Percentiles rank a stretch among this genome's conserved stretches.
phyloP scores from a whole-genome alignment of 805 yeast genomes.

The Scheffersomyces spartinae region DNA sequence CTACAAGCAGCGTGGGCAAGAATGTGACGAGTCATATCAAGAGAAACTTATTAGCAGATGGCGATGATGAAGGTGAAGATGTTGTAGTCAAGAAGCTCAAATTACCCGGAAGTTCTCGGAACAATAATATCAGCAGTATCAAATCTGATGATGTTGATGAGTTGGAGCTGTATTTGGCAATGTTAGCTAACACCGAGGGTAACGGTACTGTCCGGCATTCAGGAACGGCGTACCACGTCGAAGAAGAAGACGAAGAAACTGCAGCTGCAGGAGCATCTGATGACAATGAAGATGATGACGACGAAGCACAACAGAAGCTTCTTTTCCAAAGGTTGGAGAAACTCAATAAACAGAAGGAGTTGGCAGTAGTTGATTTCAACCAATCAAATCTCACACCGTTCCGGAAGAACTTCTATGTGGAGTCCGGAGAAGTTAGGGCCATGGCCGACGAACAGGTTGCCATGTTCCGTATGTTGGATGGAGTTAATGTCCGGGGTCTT shows the following conservation, averaged over 20 bases:
- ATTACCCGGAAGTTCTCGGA: conserved; percentile 2
- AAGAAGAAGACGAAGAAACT: conserved; percentile 2
- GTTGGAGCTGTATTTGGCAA: not conserved
- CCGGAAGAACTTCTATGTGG: conserved; percentile 50
- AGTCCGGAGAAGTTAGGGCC: conserved; percentile 38
- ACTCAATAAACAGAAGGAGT: conserved; percentile 38
- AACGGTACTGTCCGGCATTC: conserved; percentile 3
- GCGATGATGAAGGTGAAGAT: conserved; percentile 15
- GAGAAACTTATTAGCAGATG: conserved; percentile 12
- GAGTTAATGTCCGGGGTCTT: conserved; percentile 55
- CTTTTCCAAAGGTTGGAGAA: conserved; percentile 27
- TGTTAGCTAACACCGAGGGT: conserved; percentile 4
- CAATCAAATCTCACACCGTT: conserved; percentile 39
- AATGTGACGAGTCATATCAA: conserved; percentile 5
- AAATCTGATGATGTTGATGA: conserved; percentile 6
- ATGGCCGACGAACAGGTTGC: conserved; percentile 46
- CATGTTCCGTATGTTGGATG: conserved; percentile 44
- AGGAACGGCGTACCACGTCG: not conserved
- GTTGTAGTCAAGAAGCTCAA: conserved; percentile 13
- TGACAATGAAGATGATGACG: conserved; percentile 21
- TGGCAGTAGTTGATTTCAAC: conserved; percentile 37
- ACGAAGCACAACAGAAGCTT: conserved; percentile 20
- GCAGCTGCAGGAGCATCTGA: conserved; percentile 9
- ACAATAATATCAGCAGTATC: conserved; percentile 1
- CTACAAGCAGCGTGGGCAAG: too few relatives aligned